A percentile compares a stretch with the other conserved stretches of the same genome.
Conservation (phyloP, 768 basidiomycete genomes). For the Boletellus ananiceps region DNA sequence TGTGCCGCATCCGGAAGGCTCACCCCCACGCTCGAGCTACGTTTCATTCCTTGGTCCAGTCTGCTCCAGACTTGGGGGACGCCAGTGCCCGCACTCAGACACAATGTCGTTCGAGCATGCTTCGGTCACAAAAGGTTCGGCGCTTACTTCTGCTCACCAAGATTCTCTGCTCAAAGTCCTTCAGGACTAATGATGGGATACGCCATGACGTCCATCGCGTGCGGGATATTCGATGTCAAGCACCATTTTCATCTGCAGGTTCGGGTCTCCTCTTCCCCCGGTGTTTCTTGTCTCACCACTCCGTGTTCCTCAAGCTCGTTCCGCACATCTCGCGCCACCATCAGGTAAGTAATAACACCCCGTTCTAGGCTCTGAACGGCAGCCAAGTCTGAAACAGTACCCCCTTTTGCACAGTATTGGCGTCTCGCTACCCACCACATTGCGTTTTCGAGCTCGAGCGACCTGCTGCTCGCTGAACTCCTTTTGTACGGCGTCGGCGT, state of each 20-base stretch:
- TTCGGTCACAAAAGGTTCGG: conserved; percentile 74
- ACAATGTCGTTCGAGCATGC: conserved; percentile 81
- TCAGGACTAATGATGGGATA: conserved; percentile 73
- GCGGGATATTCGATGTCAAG: conserved; percentile 80
- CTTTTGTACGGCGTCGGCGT: conserved; percentile 68
- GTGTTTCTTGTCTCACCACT: conserved; percentile 1
- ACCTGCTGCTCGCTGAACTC: conserved; percentile 73
- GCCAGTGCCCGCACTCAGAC: neutral
- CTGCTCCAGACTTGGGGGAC: neutral
- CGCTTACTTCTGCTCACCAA: neutral
- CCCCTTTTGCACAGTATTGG: conserved; percentile 65
- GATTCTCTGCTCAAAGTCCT: conserved; percentile 1
- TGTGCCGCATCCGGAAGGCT: neutral
- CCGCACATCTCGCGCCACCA: conserved; percentile 89
- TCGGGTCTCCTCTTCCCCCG: conserved; percentile 15
- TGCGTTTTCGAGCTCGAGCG: conserved; percentile 80
- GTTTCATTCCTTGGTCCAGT: neutral
- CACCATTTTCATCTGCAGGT: conserved; percentile 86
- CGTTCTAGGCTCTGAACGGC: conserved; percentile 8
- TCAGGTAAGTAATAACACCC: conserved; percentile 53
- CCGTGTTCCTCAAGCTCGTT: conserved; percentile 50
- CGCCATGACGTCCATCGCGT: conserved; percentile 67
- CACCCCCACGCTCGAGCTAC: neutral
- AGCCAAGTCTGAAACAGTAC: conserved; percentile 32
- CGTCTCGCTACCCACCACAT: conserved; percentile 69